A percentile compares a stretch with the other conserved stretches of the same genome.
Conservation (phyloP, 768 basidiomycete genomes). For the Exidia glandulosa region DNA sequence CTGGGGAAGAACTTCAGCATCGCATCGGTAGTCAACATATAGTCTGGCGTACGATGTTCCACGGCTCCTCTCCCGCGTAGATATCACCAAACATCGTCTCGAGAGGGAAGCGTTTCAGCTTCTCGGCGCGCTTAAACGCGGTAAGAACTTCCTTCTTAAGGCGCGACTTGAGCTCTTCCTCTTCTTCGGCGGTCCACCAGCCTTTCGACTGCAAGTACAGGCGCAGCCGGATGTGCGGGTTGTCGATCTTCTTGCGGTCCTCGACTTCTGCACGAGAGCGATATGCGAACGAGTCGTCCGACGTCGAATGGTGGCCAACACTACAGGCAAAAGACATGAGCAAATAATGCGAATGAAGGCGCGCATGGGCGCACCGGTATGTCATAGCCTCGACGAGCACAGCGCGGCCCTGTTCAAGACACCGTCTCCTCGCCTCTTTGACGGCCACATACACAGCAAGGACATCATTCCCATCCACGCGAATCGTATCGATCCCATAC, state of each 20-base stretch:
- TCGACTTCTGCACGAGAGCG: constrained; percentile 83
- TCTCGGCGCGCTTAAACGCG: constrained; percentile 71
- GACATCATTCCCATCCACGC: constrained; percentile 90
- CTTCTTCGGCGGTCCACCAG: constrained; percentile 76
- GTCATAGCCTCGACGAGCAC: constrained; percentile 87
- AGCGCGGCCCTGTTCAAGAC: constrained; percentile 68
- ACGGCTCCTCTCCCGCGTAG: constrained; percentile 75
- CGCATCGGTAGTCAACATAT: neutral
- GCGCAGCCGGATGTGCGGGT: constrained; percentile 78
- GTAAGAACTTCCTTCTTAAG: constrained; percentile 65
- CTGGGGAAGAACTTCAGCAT: constrained; percentile 26
- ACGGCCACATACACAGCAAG: constrained; percentile 72
- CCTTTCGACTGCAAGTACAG: constrained; percentile 69
- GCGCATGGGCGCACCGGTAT: constrained; percentile 47
- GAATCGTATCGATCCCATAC: constrained; percentile 83
- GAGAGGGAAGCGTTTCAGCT: constrained; percentile 55
- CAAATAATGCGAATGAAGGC: neutral
- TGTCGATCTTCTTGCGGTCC: constrained; percentile 82
- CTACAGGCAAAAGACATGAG: constrained; percentile 22
- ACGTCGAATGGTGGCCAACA: constrained; percentile 90
- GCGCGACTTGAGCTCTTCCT: constrained; percentile 55
- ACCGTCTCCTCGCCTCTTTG: constrained; percentile 57
- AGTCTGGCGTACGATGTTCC: constrained; percentile 58
- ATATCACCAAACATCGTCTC: constrained; percentile 78
- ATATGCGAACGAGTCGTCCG: constrained; percentile 93